Conservation (phyloP, 2,329 filamentous ascomycete species). For the Xylaria sp. region DNA sequence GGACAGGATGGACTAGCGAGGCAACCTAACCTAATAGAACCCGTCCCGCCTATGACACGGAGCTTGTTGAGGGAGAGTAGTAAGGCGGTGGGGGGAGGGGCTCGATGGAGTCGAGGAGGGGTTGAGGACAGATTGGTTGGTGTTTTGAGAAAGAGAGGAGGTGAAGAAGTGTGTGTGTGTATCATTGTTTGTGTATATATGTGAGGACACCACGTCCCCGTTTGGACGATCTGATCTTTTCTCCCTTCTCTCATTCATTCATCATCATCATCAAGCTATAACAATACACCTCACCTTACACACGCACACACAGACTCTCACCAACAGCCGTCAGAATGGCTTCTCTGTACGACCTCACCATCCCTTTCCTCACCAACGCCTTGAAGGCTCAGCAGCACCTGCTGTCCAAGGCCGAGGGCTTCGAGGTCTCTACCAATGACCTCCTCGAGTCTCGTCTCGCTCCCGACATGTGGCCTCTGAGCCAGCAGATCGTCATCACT, state of each 20-base stretch:
- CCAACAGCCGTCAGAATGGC: conserved; percentile 43
- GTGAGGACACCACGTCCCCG: conserved; percentile 14
- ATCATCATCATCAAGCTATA: conserved; percentile 21
- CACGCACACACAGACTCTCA: background rate
- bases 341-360: conserved; percentile 56
- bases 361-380: conserved; percentile 50
- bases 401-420: conserved; percentile 53
- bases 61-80: conserved; percentile 9
- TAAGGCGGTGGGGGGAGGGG: conserved; percentile 32
- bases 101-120: conserved; percentile 13
- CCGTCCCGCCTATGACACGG: background rate
- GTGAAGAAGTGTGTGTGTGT: background rate
- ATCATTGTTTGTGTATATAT: conserved; percentile 29
- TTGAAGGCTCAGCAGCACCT: conserved; percentile 51
- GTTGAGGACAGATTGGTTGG: conserved; percentile 20
- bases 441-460: conserved; percentile 51
- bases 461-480: conserved; percentile 58
- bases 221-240: background rate
- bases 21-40: conserved; percentile 12
- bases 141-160: background rate
- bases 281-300: background rate
- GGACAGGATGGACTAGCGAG: conserved; percentile 8
- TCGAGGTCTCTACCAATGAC: conserved; percentile 39
- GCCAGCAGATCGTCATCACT: conserved; percentile 54
- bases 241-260: background rate